These are phyloP conservation scores for Graphilbum fragrans DNA, from an alignment of 2,329 filamentous ascomycete species.

Conservation along the genomic window DNA sequence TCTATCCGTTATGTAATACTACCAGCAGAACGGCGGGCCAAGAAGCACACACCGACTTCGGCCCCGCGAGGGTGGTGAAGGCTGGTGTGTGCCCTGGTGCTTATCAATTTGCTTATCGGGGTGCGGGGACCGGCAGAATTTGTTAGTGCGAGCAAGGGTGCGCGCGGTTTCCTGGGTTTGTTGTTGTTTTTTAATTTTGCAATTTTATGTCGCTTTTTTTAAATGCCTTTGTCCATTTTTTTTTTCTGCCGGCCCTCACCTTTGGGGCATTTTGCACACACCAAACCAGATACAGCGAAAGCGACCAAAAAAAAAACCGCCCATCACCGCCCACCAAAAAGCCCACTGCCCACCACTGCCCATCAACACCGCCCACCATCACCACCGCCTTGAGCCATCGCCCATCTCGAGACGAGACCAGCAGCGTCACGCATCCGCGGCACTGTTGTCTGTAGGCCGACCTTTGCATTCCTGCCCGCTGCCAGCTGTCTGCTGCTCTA, in stretches of 20 bases:
- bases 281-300: not conserved
- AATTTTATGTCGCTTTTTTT: not conserved
- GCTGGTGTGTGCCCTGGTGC: too few species aligned
- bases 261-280: not conserved
- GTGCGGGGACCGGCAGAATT: not conserved
- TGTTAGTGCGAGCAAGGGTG: not conserved
- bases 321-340: not conserved
- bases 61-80: too few species aligned
- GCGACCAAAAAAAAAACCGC: not conserved
- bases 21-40: too few species aligned
- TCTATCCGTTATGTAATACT: too few species aligned
- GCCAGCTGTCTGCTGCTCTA: too few species aligned
- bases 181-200: not conserved
- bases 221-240: not conserved
- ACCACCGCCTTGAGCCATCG: too few species aligned
- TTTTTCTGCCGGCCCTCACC: not conserved
- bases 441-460: too few species aligned
- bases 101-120: too few species aligned
- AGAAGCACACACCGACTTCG: too few species aligned
- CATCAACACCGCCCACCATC: constrained; percentile 1
- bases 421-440: too few species aligned
- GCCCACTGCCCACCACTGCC: constrained; percentile 2
- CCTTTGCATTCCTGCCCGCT: too few species aligned
- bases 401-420: too few species aligned
- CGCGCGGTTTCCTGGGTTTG: not conserved